Base-by-base conservation (phyloP, 257 asterid genomes). In the Gentiana straminea region DNA sequence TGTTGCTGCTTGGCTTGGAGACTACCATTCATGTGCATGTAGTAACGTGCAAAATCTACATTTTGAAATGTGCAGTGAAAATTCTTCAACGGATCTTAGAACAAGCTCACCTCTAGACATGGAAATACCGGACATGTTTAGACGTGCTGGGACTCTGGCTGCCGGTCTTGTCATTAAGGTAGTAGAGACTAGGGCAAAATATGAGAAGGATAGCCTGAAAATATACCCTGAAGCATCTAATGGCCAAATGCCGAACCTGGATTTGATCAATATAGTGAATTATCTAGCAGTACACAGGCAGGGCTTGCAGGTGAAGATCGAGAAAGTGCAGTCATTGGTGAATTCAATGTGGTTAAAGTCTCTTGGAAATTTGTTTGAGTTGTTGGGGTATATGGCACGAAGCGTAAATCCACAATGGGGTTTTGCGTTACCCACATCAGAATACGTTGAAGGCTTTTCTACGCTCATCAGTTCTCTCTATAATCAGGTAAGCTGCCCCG, bases 231-330 rank as follows among this genome's bases (percentile, higher is more conserved):
- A 92, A 72, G 99, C 97, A 50, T 88, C 97, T 59, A 92, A 92
- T 10, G 95, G 99, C 60, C 99, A 92, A 79, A 88, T 92, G 99
- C 95, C 99, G 65, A 92, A 92, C 68, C 81, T 88, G 43, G 97
- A 92, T 72, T 86, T 92, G 65, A 75, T 92, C 64, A 92, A 88
- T 64, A 66, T 92, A 63, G 97, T 85, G 60, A 80, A 88, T 63
- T 88, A 88, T 65, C 79, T 92, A 78, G 97, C 99, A 54, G 94
- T 80, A 38, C 89, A 88, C 59, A 93, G 89, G 43, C 97, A 83
- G 73, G 82, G 97, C 46, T 85, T 88, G 58, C 79, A 63, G 64
- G 95, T 92, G 68, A 80, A 84, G 78, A 85, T 88, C 55, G 86
- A 78, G 53, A 92, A 83, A 68, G 52, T 77, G 60, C 75, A 81